Evolutionary conservation across 345 rosid species (phyloP), one percentile per base, ranked within the genome.

Genomic region (thale cress (Arabidopsis thaliana)): DNA sequence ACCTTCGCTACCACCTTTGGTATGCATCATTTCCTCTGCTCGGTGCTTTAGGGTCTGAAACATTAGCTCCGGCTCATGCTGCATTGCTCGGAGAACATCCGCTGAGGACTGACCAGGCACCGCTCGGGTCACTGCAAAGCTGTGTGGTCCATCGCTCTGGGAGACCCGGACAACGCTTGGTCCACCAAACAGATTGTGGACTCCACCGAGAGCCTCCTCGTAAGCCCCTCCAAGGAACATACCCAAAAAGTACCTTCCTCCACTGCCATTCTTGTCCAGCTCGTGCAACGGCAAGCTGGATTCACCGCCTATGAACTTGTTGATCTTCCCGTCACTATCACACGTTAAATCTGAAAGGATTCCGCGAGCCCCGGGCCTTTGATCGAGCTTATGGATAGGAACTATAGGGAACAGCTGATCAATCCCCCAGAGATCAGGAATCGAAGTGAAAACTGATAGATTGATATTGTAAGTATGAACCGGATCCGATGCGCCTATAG

Each of bases 171-270:
- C 95, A 22, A 93, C 83, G 20, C 97, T 96, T 7, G 99, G 99
- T 44, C 98, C 91, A 3, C 99, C 96, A 32, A 93, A 96, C 78
- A 96, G 67, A 85, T 96, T 96, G 83, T 96, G 99, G 28, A 89
- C 71, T 72, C 99, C 99, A 46, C 99, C 99, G 58, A 96, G 87
- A 42, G 98, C 99, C 85, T 96, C 98, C 85, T 96, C 93, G 32
- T 96, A 96, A 74, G 99, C 99, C 76, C 99, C 99, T 14, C 96
- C 98, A 76, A 96, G 82, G 65, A 96, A 96, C 99, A 96, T 96
- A 69, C 99, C 99, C 88, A 96, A 48, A 71, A 65, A 91, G 82
- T 96, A 96, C 12, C 52, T 67, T 11, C 79, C 83, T 16, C 65
- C 80, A 10, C 30, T 0, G 0, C 83, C 86, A 33, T 56, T 61